Base-by-base conservation (phyloP, 768 basidiomycete species). In the Pleurotus platypus region DNA sequence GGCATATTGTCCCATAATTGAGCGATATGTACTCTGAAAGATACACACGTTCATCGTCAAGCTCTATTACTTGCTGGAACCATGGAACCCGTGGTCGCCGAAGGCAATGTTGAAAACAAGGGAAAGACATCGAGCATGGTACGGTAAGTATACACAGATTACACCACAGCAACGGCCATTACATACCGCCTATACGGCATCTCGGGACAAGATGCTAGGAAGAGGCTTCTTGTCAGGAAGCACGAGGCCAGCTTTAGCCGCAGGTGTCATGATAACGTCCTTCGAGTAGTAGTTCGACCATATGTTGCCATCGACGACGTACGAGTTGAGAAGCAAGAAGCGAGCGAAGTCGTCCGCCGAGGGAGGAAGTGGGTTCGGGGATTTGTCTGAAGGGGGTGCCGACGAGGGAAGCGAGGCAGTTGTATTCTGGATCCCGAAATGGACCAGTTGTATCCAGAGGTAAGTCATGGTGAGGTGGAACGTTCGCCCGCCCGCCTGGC, bases 381-480 rank as follows among this genome's bases (percentile, higher is more conserved):
- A 35, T 35, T 35, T 11, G 30, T 35, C 30, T 35, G 30, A 35
- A 11, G 35, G 54, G 2, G 54, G 20, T 20, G 60, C n/a, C n/a
- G 62, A 42, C 2, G 37, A n/a, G 13, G 57, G 42, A 12, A 46
- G 46, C 40, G 39, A 50, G 11, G 51, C 35, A 5, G 59, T 57
- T 5, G 61, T 24, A n/a, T 18, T 74, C 8, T 66, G 71, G 48
- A 79, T 79, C 0, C 75, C 78, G 50, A 78, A 75, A 56, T 78
- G 78, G 12, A 78, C 76, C 22, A 78, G 69, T 60, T 80, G 77
- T 53, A 79, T 75, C 78, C 79, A 79, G 63, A 79, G 78, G 57
- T 78, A 80, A 0, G 79, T 76, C 78, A 80, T 77, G 16, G 76
- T 76, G 40, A 77, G 55, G 56, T 79, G 74, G 61, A 78, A 79